A percentile compares a stretch with the other conserved stretches of the same genome.
Evolutionary conservation across 2,329 filamentous ascomycete species (phyloP).

Genomic region (Ceratocystis eucalypticola): DNA sequence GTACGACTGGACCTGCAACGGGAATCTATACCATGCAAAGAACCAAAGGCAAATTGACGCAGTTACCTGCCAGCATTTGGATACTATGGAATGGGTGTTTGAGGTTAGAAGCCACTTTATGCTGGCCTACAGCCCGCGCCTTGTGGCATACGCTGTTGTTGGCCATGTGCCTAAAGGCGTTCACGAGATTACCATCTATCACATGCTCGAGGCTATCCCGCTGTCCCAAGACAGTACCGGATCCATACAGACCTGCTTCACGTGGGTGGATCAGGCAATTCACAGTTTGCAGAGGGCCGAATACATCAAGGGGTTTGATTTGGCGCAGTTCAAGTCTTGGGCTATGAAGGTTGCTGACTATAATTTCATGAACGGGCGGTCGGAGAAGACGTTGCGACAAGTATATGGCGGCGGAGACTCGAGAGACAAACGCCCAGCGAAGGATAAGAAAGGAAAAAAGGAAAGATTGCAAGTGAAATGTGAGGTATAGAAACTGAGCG

Average conservation of each 20-base stretch:
- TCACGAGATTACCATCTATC: neutral
- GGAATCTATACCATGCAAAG: neutral
- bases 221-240: neutral
- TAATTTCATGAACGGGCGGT: neutral
- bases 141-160: neutral
- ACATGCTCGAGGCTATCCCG: neutral
- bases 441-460: neutral
- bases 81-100: neutral
- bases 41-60: neutral
- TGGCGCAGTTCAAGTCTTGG: neutral
- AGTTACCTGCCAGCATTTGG: neutral
- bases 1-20: neutral
- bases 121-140: neutral
- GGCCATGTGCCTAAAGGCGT: neutral
- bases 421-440: neutral
- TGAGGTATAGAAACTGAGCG: too few relatives aligned
- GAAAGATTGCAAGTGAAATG: too few relatives aligned
- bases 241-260: neutral
- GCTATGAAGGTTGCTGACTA: neutral
- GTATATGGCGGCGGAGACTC: neutral
- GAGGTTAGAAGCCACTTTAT: neutral
- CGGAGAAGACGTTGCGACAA: neutral
- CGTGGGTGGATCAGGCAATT: neutral
- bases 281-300: neutral
- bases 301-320: neutral